Conservation (phyloP, 225 moss, liverwort and hornwort genomes). For the Pleurozium schreberi region DNA sequence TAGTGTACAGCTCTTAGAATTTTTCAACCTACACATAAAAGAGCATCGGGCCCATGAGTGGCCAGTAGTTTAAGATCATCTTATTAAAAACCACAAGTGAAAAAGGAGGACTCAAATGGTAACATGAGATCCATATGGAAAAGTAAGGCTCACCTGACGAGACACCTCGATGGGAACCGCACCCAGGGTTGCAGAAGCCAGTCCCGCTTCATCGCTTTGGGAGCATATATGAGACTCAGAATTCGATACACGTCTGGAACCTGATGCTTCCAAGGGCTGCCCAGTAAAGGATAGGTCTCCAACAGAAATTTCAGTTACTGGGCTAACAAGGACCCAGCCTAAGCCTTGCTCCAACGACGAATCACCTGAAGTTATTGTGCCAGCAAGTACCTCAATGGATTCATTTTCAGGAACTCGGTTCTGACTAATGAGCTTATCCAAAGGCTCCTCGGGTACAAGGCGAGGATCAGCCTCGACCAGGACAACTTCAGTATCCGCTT, state of each 20-base stretch:
- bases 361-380: constrained; percentile 5
- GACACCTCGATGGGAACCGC: neutral
- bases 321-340: constrained; percentile 29
- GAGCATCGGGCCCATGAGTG: neutral
- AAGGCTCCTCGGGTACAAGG: constrained; percentile 13
- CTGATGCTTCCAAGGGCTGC: neutral
- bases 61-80: neutral
- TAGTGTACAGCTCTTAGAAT: neutral
- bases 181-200: neutral
- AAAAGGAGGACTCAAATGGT: neutral
- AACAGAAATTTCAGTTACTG: neutral
- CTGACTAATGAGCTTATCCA: neutral
- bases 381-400: neutral
- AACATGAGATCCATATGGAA: neutral
- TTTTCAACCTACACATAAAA: neutral
- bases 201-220: neutral
- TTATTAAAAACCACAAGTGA: neutral
- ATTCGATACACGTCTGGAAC: neutral
- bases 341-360: constrained; percentile 17
- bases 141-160: constrained; percentile 15
- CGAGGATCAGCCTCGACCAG: constrained; percentile 41
- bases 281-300: neutral
- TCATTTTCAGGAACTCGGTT: neutral
- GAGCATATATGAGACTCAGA: neutral
- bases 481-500: constrained; percentile 15